Percentiles rank a stretch among this genome's conserved stretches.
Evolutionary conservation across 495 filamentous ascomycete species (phyloP).

Genomic region (Penicillium paxilli): DNA sequence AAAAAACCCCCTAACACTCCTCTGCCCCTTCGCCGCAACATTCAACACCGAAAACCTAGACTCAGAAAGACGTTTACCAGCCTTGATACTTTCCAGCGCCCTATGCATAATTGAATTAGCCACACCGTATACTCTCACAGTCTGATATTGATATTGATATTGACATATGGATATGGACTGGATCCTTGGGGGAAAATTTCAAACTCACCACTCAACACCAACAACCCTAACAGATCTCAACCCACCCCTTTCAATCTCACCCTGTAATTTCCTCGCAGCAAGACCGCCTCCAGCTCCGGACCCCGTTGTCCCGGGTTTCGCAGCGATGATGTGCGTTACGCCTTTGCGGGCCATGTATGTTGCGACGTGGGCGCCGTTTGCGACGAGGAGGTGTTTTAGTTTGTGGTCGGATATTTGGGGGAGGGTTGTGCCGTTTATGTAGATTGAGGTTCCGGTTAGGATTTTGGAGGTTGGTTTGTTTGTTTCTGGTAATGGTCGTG

Average conservation of each 20-base stretch:
- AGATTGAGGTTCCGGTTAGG: conserved; percentile 69
- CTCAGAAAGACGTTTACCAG: conserved; percentile 73
- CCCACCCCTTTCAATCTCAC: conserved; percentile 66
- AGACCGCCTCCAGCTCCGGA: conserved; percentile 74
- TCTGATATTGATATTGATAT: too few relatives aligned
- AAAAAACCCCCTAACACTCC: conserved; percentile 59
- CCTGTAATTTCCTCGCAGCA: conserved; percentile 77
- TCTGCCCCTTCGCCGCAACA: conserved; percentile 59
- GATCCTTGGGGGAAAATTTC: not conserved
- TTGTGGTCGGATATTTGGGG: conserved; percentile 82
- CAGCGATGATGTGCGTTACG: conserved; percentile 88
- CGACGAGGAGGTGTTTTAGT: conserved; percentile 73
- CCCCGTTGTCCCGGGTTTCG: conserved; percentile 43
- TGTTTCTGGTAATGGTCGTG: not conserved
- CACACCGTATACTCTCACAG: not conserved
- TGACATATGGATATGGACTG: not conserved
- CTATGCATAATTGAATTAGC: conserved; percentile 32
- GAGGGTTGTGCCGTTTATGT: conserved; percentile 85
- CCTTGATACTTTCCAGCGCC: conserved; percentile 77
- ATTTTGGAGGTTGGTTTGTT: conserved; percentile 39
- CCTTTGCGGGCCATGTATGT: conserved; percentile 65
- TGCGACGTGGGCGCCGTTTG: conserved; percentile 70
- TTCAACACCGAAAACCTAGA: conserved; percentile 63
- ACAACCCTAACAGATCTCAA: conserved; percentile 74
- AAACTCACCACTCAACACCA: conserved; percentile 73